Evolutionary conservation across 1,139 yeast genomes (phyloP).

Genomic region (Saccharomyces hybrid): DNA sequence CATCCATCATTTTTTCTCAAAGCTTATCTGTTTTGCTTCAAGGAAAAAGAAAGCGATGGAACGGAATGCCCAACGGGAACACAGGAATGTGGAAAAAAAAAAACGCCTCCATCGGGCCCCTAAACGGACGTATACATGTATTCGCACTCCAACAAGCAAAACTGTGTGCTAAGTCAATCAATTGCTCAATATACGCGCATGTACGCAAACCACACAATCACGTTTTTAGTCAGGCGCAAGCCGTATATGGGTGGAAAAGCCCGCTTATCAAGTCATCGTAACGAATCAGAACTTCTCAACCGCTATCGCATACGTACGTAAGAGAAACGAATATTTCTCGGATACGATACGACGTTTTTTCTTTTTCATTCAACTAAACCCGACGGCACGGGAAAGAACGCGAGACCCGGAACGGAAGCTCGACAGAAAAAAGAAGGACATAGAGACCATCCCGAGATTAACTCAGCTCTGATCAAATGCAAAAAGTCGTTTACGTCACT

Average conservation of each 20-base stretch:
- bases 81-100: neutral
- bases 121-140: neutral
- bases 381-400: neutral
- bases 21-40: neutral
- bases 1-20: neutral
- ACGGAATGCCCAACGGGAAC: neutral
- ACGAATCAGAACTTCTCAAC: neutral
- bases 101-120: neutral
- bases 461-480: neutral
- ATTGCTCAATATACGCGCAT: neutral
- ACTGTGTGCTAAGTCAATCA: neutral
- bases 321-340: neutral
- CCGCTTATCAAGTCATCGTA: conserved; percentile 1
- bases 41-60: neutral
- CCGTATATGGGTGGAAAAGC: neutral
- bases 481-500: neutral
- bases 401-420: neutral
- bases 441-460: neutral
- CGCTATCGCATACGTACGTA: neutral
- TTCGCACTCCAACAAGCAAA: neutral
- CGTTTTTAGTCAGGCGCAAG: neutral
- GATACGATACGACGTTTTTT: neutral
- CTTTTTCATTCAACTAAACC: neutral
- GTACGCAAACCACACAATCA: neutral
- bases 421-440: neutral